Conservation (phyloP, 106 monocot genomes). For the Allium cepa region DNA sequence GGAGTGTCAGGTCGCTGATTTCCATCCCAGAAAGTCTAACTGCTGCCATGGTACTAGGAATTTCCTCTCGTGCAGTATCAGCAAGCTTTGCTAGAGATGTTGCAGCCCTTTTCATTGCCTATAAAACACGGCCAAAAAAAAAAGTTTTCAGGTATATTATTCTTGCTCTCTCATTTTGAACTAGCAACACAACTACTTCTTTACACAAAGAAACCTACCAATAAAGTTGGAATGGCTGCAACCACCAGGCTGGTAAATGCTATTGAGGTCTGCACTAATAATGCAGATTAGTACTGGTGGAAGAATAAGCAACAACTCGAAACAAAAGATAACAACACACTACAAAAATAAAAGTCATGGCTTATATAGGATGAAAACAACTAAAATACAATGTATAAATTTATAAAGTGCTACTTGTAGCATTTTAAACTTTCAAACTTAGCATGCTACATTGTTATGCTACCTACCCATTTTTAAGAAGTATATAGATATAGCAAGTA, state of each 20-base stretch:
- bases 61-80: constrained; percentile 77
- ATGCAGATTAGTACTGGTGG: neutral
- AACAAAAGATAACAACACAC: neutral
- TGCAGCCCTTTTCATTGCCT: constrained; percentile 94
- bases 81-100: constrained; percentile 73
- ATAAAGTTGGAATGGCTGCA: constrained; percentile 71
- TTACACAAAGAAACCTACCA: constrained; percentile 38
- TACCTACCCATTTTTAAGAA: too few species aligned
- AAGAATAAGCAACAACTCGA: neutral
- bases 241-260: constrained; percentile 78
- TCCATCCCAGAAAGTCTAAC: constrained; percentile 94
- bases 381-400: too few species aligned
- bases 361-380: neutral
- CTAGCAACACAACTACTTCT: too few species aligned
- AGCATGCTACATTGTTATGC: too few species aligned
- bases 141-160: neutral
- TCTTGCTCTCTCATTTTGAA: too few species aligned
- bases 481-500: too few species aligned
- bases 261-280: constrained; percentile 56
- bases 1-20: constrained; percentile 91
- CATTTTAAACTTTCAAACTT: too few species aligned
- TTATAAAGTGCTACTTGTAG: too few species aligned
- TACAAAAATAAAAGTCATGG: neutral
- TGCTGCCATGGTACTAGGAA: constrained; percentile 95
- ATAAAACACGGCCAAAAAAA: constrained; percentile 1